Conservation (phyloP, 371 early-diverging fungal genomes). For the Apophysomyces sp. region DNA sequence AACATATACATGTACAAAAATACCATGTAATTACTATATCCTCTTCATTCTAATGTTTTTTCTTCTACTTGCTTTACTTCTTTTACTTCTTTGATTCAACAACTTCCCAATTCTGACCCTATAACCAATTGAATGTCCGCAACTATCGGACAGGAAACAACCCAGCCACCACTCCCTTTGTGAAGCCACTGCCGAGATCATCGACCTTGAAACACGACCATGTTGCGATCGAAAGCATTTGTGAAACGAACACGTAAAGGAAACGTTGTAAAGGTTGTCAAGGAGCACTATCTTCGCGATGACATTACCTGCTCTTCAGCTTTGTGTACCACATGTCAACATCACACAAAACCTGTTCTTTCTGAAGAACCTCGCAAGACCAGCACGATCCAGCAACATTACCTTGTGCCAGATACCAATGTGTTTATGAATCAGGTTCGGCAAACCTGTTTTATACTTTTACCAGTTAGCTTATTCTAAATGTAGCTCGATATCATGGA, state of each 20-base stretch:
- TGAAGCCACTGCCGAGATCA: background rate
- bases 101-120: background rate
- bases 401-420: slow-evolving; percentile 94
- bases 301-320: slow-evolving; percentile 86
- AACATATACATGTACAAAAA: too few species aligned
- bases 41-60: background rate
- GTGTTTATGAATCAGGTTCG: slow-evolving; percentile 89
- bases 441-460: background rate
- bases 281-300: slow-evolving; percentile 95
- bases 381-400: slow-evolving; percentile 58
- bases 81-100: too few species aligned
- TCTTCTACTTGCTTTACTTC: background rate
- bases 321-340: slow-evolving; percentile 59
- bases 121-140: background rate
- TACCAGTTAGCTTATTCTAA: background rate
- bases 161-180: slow-evolving; percentile 1
- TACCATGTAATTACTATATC: too few species aligned
- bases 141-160: background rate
- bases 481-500: slow-evolving; percentile 90
- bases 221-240: slow-evolving; percentile 65
- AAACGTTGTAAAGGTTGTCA: slow-evolving; percentile 89
- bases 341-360: slow-evolving; percentile 39
- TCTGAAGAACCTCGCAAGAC: slow-evolving; percentile 49
- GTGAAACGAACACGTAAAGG: slow-evolving; percentile 86
- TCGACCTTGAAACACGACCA: slow-evolving; percentile 4